Evolutionary conservation across 2,329 filamentous ascomycete genomes (phyloP), one percentile per base, ranked within the genome.

Genomic region (Claviceps capensis): DNA sequence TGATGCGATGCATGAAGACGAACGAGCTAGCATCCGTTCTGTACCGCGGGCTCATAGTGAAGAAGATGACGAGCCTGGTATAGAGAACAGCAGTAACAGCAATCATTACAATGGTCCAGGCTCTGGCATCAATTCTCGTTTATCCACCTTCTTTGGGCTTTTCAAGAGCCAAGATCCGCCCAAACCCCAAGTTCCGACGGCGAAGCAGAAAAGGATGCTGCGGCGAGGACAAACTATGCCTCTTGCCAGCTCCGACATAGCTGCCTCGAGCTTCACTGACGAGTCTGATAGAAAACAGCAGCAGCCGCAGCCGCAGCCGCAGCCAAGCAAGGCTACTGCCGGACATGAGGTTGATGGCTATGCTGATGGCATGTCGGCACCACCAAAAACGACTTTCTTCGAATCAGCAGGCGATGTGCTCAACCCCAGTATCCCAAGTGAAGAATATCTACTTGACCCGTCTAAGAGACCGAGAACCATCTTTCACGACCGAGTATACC

Each of bases 401-500:
- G 93, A 98, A 69, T 90, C 91, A 4, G 93, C 93, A 0, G 88
- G 89, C 11, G 91, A 98, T 65, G 72, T 98, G 3, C 77, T 98
- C 42, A 94, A 91, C 64, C 93, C 93, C 5, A 91, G 89, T 47
- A 70, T 97, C 37, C 91, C 93, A 16, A 78, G 86, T 0, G 74
- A 80, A 3, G 83, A 89, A 45, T 98, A 88, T 66, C 74, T 98
- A 40, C 78, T 90, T 49, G 86, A 97, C 59, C 91, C 93, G 7
- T 76, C 83, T 1, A 84, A 81, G 49, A 83, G 93, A 16, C 82
- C 88, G 0, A 81, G 88, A 47, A 91, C 91, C 1, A 98, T 98
- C 54, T 97, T 97, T 67, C 93, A 98, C 66, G 93, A 98, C 65
- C 84, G 93, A 11, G 80, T 98, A 16, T 98, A 98, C 63, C 88